Evolutionary conservation across 441 rosid species (phyloP), one percentile per base, ranked within the genome.

Genomic region (Euphorbia schlechtendalii): DNA sequence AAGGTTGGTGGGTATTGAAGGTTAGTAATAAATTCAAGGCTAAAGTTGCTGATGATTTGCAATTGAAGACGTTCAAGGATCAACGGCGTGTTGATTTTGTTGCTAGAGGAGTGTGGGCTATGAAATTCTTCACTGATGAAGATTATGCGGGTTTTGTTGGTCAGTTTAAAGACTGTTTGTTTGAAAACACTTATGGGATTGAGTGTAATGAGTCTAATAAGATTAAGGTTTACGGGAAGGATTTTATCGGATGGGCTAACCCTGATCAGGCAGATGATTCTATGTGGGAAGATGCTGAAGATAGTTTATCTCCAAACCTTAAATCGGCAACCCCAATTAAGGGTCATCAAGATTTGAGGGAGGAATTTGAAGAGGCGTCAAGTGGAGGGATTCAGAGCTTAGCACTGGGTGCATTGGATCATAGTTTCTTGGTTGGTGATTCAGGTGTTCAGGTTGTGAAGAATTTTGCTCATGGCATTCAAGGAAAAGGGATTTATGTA

Each of bases 281-380:
- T 0, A 78, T 90, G 84, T 94, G 97, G 99, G 96, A 90, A 67
- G 99, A 90, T 72, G 97, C 96, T 9, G 99, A 90, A 58, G 96
- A 85, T 57, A 72, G 76, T 59, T 75, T 81, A 32, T 74, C 76
- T 28, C 76, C 79, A 59, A 87, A 87, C 73, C 96, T 96, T 1
- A 75, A 61, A 27, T 78, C 83, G 2, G 82, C 76, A 3, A 86
- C 90, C 59, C 87, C 92, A 0, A 64, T 72, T 10, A 80, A 84
- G 69, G 77, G 66, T 34, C 83, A 76, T 58, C 96, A 84, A 71
- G 96, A 94, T 67, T 74, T 90, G 77, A 83, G 77, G 56, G 96
- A 94, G 81, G 97, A 92, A 65, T 87, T 91, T 40, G 99, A 89
- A 73, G 99, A 94, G 80, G 96, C 82, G 0, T 81, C 95, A 0